A percentile compares a stretch with the other conserved stretches of the same genome.
phyloP scores from a whole-genome alignment of 1,139 yeast species.

The Debaryomyces robertsiae region DNA sequence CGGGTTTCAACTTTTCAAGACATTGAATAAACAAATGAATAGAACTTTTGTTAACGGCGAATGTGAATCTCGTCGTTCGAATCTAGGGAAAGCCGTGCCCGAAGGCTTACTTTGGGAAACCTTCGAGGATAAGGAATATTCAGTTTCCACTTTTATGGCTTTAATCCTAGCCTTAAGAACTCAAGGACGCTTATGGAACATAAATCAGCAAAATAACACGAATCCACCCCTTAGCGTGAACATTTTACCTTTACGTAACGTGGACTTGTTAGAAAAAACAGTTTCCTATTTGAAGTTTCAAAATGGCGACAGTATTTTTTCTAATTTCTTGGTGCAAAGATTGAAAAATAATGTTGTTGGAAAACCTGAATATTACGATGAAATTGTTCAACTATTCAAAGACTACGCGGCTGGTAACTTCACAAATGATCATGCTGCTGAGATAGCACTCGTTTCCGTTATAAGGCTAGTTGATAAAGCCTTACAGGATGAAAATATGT shows the following conservation, averaged over 20 bases:
- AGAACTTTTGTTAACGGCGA: conserved; percentile 1
- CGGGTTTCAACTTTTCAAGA: conserved; percentile 4
- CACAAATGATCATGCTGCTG: conserved; percentile 39
- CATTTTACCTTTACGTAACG: conserved; percentile 45
- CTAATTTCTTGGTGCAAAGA: conserved; percentile 21
- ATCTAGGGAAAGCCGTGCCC: conserved; percentile 20
- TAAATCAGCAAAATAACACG: conserved; percentile 31
- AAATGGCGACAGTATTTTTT: conserved; percentile 26
- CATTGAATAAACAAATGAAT: conserved; percentile 7
- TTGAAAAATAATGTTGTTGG: conserved; percentile 18
- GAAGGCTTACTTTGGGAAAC: conserved; percentile 9
- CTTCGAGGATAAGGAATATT: conserved; percentile 17
- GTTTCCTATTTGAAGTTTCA: conserved; percentile 32
- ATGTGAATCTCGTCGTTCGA: conserved; percentile 16
- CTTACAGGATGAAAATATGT: conserved; percentile 18
- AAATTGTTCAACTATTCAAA: conserved; percentile 45
- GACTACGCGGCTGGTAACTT: conserved; percentile 54
- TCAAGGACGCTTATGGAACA: conserved; percentile 49
- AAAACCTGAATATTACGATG: conserved; percentile 32
- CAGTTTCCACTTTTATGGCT: conserved; percentile 43
- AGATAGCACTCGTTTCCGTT: conserved; percentile 37
- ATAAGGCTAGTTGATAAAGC: conserved; percentile 36
- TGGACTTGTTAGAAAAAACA: conserved; percentile 30
- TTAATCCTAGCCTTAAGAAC: conserved; percentile 48
- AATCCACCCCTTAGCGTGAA: conserved; percentile 50